These are phyloP conservation scores for Stachybotrys chlorohalonatus DNA, from an alignment of 2,329 filamentous ascomycete species.

Conservation along the genomic window DNA sequence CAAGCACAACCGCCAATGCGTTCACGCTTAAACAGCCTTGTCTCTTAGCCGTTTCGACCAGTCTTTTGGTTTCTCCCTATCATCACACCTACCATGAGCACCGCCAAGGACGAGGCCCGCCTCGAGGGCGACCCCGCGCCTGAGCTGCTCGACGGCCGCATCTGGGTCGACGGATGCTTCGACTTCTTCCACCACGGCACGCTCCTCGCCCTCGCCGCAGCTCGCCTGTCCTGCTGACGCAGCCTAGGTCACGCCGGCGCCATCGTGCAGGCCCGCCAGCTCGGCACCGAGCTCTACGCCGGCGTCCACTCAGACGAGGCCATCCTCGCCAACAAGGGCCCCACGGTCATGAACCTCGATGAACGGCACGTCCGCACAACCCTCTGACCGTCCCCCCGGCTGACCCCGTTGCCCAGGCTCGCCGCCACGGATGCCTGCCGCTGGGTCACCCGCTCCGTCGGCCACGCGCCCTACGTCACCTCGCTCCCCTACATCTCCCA, in stretches of 20 bases:
- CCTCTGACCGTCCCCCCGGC: background rate
- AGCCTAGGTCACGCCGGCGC: slow-evolving; percentile 79
- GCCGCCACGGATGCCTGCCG: slow-evolving; percentile 90
- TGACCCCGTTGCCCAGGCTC: slow-evolving; percentile 41
- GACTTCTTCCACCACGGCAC: slow-evolving; percentile 96
- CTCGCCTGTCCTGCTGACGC: background rate
- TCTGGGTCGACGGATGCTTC: slow-evolving; percentile 99
- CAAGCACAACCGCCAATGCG: background rate
- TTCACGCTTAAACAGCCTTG: background rate
- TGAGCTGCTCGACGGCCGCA: slow-evolving; percentile 57
- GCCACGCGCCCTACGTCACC: slow-evolving; percentile 89
- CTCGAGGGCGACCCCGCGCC: slow-evolving; percentile 38
- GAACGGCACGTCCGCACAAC: slow-evolving; percentile 53
- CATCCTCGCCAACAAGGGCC: slow-evolving; percentile 94
- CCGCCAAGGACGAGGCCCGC: slow-evolving; percentile 9
- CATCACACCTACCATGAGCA: background rate
- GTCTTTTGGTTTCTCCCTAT: background rate
- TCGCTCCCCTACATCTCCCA: slow-evolving; percentile 88
- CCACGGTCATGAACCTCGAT: slow-evolving; percentile 88
- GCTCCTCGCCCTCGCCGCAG: slow-evolving; percentile 7
- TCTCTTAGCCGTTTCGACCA: background rate
- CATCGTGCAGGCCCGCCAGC: slow-evolving; percentile 88
- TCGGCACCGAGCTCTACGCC: slow-evolving; percentile 81
- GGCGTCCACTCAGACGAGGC: slow-evolving; percentile 94
- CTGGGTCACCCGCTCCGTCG: slow-evolving; percentile 80